These are phyloP conservation scores for Zoysia pacifica DNA, from an alignment of 176 grass and related monocot species.

Conservation along the genomic window DNA sequence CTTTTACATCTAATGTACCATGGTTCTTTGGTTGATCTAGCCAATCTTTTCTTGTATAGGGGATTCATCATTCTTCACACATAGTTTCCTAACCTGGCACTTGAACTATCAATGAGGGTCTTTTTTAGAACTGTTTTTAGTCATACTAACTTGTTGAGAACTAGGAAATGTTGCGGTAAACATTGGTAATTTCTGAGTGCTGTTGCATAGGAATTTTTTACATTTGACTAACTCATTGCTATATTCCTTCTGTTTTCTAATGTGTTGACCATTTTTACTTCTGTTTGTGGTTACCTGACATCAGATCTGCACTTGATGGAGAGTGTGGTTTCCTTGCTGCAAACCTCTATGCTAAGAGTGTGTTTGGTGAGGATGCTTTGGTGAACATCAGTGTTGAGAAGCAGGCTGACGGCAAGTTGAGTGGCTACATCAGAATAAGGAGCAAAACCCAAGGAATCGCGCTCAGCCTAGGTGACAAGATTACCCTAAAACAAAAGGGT, in stretches of 20 bases:
- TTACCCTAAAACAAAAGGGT: slow-evolving; percentile 78
- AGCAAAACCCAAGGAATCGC: slow-evolving; percentile 76
- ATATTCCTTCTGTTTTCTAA: slow-evolving; percentile 2
- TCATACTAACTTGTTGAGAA: not conserved
- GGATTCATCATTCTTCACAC: not conserved
- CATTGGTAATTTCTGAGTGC: not conserved
- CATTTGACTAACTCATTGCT: not conserved
- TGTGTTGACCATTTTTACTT: not conserved
- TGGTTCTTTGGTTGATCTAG: slow-evolving; percentile 1
- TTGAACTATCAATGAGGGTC: not conserved
- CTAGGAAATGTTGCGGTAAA: not conserved
- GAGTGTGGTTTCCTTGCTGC: slow-evolving; percentile 65
- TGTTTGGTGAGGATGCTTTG: slow-evolving; percentile 68
- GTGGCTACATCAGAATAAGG: slow-evolving; percentile 70
- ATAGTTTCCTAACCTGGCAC: not conserved
- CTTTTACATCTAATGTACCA: not conserved
- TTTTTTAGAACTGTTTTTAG: not conserved
- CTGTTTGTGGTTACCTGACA: not conserved
- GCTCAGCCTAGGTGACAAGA: slow-evolving; percentile 73
- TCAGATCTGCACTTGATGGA: slow-evolving; percentile 59
- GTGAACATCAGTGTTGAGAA: slow-evolving; percentile 71
- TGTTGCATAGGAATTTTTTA: not conserved
- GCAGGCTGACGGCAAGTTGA: slow-evolving; percentile 63
- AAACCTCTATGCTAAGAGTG: slow-evolving; percentile 75
- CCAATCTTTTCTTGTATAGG: not conserved